Conservation (phyloP, 495 filamentous ascomycete species). For the Xylaria intraflava region DNA sequence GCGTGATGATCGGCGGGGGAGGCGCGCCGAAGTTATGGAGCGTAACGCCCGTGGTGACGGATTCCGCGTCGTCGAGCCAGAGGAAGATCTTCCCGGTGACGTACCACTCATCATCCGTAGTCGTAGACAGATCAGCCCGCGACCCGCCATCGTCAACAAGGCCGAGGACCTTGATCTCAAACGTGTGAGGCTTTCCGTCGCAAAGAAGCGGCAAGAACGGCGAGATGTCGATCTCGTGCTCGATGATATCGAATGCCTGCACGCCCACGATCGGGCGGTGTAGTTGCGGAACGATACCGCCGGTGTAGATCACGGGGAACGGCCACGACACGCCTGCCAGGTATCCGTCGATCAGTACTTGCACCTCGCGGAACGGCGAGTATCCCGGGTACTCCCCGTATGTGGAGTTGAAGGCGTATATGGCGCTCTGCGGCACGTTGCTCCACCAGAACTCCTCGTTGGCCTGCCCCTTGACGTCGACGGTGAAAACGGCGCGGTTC, state of each 20-base stretch:
- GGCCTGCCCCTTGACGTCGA: conserved; percentile 74
- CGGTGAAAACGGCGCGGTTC: conserved; percentile 67
- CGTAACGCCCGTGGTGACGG: conserved; percentile 49
- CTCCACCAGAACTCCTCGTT: conserved; percentile 89
- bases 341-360: conserved; percentile 69
- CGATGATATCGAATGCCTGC: conserved; percentile 74
- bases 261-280: conserved; percentile 84
- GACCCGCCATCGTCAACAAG: conserved; percentile 47
- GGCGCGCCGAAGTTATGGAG: conserved; percentile 8
- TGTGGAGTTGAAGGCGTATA: conserved; percentile 51
- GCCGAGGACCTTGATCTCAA: conserved; percentile 65
- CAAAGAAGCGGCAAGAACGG: conserved; percentile 70
- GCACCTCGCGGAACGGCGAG: conserved; percentile 77
- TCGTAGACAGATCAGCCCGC: conserved; percentile 47
- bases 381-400: conserved; percentile 62
- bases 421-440: conserved; percentile 63
- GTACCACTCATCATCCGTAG: conserved; percentile 66
- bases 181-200: conserved; percentile 59
- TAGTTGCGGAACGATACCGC: conserved; percentile 72
- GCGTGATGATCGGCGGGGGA: conserved; percentile 28
- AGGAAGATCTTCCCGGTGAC: conserved; percentile 81
- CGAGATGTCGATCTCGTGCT: conserved; percentile 83
- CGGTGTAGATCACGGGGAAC: conserved; percentile 84
- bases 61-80: conserved; percentile 55
- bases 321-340: conserved; percentile 84